Percentiles rank a stretch among this genome's conserved stretches.
These are phyloP conservation scores for Ascochyta viciae-villosae DNA, from an alignment of 2,329 filamentous ascomycete genomes.

Conservation along the genomic window DNA sequence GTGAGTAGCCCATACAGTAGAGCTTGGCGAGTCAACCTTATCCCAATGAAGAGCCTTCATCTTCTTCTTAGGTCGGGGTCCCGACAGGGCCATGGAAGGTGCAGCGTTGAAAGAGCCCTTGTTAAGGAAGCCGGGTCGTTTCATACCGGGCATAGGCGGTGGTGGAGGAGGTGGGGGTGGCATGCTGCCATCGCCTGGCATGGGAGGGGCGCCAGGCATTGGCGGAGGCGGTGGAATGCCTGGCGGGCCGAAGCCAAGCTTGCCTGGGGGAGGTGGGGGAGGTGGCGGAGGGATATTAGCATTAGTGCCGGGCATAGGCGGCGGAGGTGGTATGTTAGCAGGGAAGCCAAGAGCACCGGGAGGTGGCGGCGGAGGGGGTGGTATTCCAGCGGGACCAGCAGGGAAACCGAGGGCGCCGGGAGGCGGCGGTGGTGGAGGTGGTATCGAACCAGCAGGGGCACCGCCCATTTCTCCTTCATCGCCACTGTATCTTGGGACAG, in stretches of 20 bases:
- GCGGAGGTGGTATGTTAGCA: conserved; percentile 51
- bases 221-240: conserved; percentile 57
- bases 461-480: conserved; percentile 77
- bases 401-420: conserved; percentile 48
- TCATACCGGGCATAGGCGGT: conserved; percentile 65
- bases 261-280: conserved; percentile 58
- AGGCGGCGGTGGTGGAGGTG: conserved; percentile 59
- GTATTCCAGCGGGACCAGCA: conserved; percentile 51
- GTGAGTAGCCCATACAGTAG: conserved; percentile 91
- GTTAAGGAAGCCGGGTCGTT: conserved; percentile 75
- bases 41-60: conserved; percentile 99
- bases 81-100: conserved; percentile 73
- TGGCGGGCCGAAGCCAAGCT: conserved; percentile 49
- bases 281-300: conserved; percentile 55
- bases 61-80: conserved; percentile 96
- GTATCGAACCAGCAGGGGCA: conserved; percentile 75
- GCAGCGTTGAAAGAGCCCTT: conserved; percentile 63
- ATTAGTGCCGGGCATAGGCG: conserved; percentile 56
- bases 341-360: conserved; percentile 49
- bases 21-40: conserved; percentile 90
- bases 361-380: conserved; percentile 58
- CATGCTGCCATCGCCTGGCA: conserved; percentile 55
- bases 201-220: conserved; percentile 56
- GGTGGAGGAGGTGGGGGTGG: conserved; percentile 65
- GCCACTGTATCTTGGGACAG: conserved; percentile 74